Evolutionary conservation across 345 rosid species (phyloP).

Genomic region (Aurinia saxatilis): DNA sequence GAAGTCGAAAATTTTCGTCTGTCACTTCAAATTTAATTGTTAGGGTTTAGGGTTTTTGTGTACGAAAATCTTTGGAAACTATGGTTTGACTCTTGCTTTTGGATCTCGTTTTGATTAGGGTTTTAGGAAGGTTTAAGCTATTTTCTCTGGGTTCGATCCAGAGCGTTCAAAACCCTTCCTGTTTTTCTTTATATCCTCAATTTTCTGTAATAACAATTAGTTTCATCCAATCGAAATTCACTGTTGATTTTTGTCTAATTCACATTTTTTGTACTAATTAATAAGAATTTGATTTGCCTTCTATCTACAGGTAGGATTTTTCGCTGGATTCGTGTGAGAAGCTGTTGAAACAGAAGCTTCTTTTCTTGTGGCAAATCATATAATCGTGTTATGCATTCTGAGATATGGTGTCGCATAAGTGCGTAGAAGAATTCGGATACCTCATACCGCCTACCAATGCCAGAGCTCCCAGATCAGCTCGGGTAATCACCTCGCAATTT

Average conservation of each 20-base stretch:
- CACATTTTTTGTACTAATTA: too few species aligned
- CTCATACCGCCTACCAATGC: conserved; percentile 75
- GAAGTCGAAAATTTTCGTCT: too few species aligned
- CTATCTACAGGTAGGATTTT: conserved; percentile 5
- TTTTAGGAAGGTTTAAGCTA: conserved; percentile 20
- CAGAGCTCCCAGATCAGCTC: conserved; percentile 78
- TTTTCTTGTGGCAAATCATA: not conserved
- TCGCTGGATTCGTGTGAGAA: conserved; percentile 9
- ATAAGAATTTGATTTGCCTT: not conserved
- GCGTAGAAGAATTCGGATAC: conserved; percentile 55
- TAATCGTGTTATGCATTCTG: conserved; percentile 40
- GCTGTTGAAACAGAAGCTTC: not conserved
- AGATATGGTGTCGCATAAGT: conserved; percentile 64
- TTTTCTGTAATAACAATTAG: not conserved
- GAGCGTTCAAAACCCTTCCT: too few species aligned
- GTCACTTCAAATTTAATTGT: too few species aligned
- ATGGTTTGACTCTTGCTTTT: conserved; percentile 1
- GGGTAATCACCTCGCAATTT: conserved; percentile 41
- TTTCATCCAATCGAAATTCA: not conserved
- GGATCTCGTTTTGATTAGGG: conserved; percentile 16
- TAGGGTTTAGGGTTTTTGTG: conserved; percentile 24
- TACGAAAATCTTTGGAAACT: not conserved
- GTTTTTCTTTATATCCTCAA: not conserved
- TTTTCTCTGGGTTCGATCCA: conserved; percentile 4
- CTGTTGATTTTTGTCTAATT: not conserved